phyloP scores from a whole-genome alignment of 805 yeast genomes.

The Komagataella phaffii region DNA sequence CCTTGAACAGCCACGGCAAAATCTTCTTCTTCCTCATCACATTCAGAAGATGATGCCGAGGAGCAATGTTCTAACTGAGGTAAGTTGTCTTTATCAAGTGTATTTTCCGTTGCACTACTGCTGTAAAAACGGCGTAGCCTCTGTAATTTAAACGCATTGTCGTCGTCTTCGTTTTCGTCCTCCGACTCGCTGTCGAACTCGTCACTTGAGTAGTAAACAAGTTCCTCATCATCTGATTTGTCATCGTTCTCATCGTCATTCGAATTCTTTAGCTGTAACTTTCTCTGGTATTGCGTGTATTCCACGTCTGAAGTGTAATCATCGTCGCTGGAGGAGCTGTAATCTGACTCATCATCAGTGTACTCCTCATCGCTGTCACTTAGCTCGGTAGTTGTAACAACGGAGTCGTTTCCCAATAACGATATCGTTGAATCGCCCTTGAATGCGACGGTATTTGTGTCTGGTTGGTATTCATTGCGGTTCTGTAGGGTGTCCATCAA shows the following conservation, averaged over 20 bases:
- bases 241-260: slow-evolving; percentile 8
- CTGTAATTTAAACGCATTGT: background rate
- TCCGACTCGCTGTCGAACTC: slow-evolving; percentile 2
- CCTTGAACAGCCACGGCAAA: slow-evolving; percentile 6
- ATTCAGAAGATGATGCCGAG: background rate
- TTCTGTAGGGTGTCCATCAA: slow-evolving; percentile 37
- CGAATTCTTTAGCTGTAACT: background rate
- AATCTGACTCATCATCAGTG: slow-evolving; percentile 11
- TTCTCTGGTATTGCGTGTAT: slow-evolving; percentile 4
- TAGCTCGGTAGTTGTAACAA: slow-evolving; percentile 21
- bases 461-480: slow-evolving; percentile 7
- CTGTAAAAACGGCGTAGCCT: background rate
- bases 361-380: slow-evolving; percentile 16
- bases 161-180: slow-evolving; percentile 1
- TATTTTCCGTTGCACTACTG: background rate
- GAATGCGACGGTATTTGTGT: background rate
- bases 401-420: slow-evolving; percentile 8
- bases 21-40: background rate
- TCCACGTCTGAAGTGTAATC: slow-evolving; percentile 12
- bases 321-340: slow-evolving; percentile 17
- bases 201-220: slow-evolving; percentile 5
- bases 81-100: background rate
- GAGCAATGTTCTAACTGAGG: slow-evolving; percentile 2
- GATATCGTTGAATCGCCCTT: slow-evolving; percentile 7
- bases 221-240: slow-evolving; percentile 7